Evolutionary conservation across 192 early-diverging fungal species (phyloP).

Genomic region (Podila horticola): DNA sequence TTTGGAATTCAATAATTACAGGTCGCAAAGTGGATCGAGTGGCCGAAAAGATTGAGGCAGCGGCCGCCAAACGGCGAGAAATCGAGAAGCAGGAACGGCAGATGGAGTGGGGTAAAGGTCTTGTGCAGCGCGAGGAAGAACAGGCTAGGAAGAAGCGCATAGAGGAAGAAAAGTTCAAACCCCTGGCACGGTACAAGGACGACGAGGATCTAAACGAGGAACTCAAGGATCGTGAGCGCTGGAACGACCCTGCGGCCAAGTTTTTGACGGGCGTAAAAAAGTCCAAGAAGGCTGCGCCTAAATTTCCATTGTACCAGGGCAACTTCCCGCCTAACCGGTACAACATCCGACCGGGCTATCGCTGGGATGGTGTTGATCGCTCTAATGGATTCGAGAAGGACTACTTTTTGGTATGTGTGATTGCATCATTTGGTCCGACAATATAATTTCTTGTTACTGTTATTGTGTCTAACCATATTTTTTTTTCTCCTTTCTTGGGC

Average conservation of each 20-base stretch:
- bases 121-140: conserved; percentile 60
- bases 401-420: conserved; percentile 55
- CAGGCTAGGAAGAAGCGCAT: conserved; percentile 44
- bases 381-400: conserved; percentile 69
- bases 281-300: conserved; percentile 51
- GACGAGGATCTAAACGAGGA: conserved; percentile 72
- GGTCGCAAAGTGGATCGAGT: conserved; percentile 52
- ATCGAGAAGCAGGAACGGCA: conserved; percentile 62
- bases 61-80: conserved; percentile 48
- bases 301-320: conserved; percentile 64
- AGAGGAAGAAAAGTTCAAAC: conserved; percentile 58
- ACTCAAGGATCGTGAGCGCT: conserved; percentile 63
- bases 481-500: not conserved
- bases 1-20: not conserved
- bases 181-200: conserved; percentile 69
- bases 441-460: not conserved
- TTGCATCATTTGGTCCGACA: conserved; percentile 4
- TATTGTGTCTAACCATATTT: not conserved
- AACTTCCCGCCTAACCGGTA: conserved; percentile 72
- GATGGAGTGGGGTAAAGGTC: conserved; percentile 70
- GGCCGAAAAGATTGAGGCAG: conserved; percentile 59
- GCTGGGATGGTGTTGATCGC: conserved; percentile 78
- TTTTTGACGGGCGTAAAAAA: conserved; percentile 63
- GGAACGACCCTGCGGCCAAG: conserved; percentile 73
- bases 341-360: conserved; percentile 70